These are phyloP conservation scores for Chalciporus chontae DNA, from an alignment of 768 basidiomycete genomes.

Conservation along the genomic window DNA sequence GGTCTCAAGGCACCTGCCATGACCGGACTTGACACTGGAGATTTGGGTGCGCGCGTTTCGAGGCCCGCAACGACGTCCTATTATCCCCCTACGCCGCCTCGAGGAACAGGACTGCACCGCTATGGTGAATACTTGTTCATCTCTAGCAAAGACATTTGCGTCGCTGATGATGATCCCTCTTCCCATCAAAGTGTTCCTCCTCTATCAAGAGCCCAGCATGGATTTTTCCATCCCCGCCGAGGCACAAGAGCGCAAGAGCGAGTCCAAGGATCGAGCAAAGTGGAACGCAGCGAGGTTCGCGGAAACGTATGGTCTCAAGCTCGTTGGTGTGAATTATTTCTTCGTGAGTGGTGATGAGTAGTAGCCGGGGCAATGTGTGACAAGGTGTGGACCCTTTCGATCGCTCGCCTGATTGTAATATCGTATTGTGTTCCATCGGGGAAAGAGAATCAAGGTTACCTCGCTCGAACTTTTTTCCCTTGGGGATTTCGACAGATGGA, in stretches of 20 bases:
- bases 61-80: slow-evolving; percentile 52
- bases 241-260: slow-evolving; percentile 44
- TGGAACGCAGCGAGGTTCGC: slow-evolving; percentile 60
- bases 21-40: slow-evolving; percentile 29
- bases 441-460: no score
- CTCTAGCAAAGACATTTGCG: neutral
- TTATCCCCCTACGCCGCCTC: slow-evolving; percentile 52
- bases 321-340: slow-evolving; percentile 61
- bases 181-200: slow-evolving; percentile 44
- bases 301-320: slow-evolving; percentile 45
- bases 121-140: slow-evolving; percentile 40
- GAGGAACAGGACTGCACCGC: slow-evolving; percentile 52
- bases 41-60: slow-evolving; percentile 39
- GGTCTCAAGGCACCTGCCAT: slow-evolving; percentile 36
- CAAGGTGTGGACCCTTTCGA: no score
- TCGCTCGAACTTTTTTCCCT: no score
- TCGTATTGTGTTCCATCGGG: neutral
- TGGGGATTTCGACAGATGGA: no score
- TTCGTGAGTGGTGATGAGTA: slow-evolving; percentile 32
- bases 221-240: slow-evolving; percentile 40
- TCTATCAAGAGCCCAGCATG: slow-evolving; percentile 54
- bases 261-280: slow-evolving; percentile 42
- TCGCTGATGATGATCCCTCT: neutral
- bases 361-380: neutral
- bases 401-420: neutral